Evolutionary conservation across 2,329 filamentous ascomycete species (phyloP).

Genomic region (Stachybotrys echinatus): DNA sequence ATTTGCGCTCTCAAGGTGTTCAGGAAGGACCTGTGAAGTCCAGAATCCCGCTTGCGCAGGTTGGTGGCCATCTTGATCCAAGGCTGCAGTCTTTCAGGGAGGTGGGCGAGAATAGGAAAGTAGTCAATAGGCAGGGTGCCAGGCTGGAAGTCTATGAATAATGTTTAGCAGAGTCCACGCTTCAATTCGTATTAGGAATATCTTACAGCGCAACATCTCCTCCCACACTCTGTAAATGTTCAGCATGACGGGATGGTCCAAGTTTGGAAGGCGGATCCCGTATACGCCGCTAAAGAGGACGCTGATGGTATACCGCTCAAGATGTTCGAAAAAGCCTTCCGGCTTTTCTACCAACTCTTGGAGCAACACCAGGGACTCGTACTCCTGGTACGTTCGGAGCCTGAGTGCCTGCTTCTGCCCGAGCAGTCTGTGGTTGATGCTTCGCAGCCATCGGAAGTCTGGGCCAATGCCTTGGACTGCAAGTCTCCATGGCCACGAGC

Average conservation of each 20-base stretch:
- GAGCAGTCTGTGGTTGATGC: neutral
- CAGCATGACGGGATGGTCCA: conserved; percentile 2
- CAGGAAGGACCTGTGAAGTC: neutral
- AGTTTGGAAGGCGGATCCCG: neutral
- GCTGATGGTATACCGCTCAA: neutral
- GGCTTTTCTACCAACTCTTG: neutral
- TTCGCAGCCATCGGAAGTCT: neutral
- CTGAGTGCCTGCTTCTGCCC: neutral
- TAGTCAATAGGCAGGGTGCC: conserved; percentile 4
- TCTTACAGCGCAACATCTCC: conserved; percentile 1
- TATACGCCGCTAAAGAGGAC: conserved; percentile 6
- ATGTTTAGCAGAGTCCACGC: too few species aligned
- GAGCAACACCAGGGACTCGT: conserved; percentile 1
- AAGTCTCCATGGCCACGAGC: neutral
- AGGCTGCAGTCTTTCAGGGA: conserved; percentile 2
- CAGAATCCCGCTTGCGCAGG: neutral
- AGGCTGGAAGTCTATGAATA: conserved; percentile 3
- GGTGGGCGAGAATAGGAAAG: conserved; percentile 4
- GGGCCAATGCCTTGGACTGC: neutral
- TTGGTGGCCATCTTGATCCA: conserved; percentile 3
- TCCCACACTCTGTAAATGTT: conserved; percentile 1
- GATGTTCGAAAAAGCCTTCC: neutral
- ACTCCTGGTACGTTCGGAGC: neutral
- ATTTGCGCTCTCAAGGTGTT: neutral
- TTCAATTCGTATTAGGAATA: too few species aligned